Evolutionary conservation across 345 rosid genomes (phyloP).

Genomic region (Jatropha curcas): DNA sequence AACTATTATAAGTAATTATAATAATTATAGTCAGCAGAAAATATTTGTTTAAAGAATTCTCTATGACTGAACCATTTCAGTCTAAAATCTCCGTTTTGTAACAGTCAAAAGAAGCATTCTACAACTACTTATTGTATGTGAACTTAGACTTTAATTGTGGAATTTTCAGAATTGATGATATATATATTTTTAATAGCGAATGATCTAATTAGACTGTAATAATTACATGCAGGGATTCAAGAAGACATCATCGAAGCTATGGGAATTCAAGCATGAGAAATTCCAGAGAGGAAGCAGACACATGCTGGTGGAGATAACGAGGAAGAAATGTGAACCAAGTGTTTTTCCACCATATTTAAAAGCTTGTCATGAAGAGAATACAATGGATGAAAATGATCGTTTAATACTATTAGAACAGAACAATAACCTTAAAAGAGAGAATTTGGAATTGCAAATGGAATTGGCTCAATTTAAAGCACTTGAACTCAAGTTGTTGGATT

Average conservation of each 20-base stretch:
- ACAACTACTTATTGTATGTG: no score
- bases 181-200: neutral
- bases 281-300: slow-evolving; percentile 48
- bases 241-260: slow-evolving; percentile 50
- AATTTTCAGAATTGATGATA: neutral
- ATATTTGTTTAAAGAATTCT: no score
- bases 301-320: slow-evolving; percentile 46
- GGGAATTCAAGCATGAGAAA: slow-evolving; percentile 67
- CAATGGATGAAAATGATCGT: slow-evolving; percentile 3
- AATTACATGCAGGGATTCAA: slow-evolving; percentile 54
- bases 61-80: neutral
- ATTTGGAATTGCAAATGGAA: slow-evolving; percentile 43
- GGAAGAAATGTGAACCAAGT: slow-evolving; percentile 50
- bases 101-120: slow-evolving; percentile 12
- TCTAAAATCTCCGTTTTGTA: neutral
- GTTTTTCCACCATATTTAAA: slow-evolving; percentile 47
- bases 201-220: neutral
- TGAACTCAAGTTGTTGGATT: slow-evolving; percentile 47
- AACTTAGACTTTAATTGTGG: no score
- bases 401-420: slow-evolving; percentile 43
- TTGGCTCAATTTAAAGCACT: slow-evolving; percentile 44
- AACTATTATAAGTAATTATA: no score
- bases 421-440: slow-evolving; percentile 40
- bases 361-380: slow-evolving; percentile 27
- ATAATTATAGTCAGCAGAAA: no score